Evolutionary conservation across 164 flowering plant genomes (phyloP), one percentile per base, ranked within the genome.

Genomic region (Santalum album): DNA sequence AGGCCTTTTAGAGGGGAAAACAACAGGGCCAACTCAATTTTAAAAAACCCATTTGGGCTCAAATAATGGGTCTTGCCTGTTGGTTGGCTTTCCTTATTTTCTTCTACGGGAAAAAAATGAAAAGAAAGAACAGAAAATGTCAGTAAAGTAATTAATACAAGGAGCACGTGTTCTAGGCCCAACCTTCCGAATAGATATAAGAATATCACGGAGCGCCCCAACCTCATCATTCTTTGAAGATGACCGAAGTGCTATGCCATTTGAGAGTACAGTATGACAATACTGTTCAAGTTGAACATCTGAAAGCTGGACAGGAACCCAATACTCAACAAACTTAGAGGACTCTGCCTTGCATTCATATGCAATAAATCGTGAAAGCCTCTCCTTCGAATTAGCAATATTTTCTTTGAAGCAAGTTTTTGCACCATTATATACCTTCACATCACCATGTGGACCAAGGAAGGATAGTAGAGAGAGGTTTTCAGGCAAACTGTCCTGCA

Each of bases 241-340:
- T 40, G 86, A 79, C 63, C 80, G 57, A 53, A 94, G 96, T 39
- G 67, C 45, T 1, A 57, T 50, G 25, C 72, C 72, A 54, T 87
- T 84, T 7, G 80, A 59, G 49, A 86, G 69, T 34, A 94, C 68
- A 34, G 72, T 73, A 54, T 54, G 63, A 78, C 95, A 90, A 62
- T 94, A 94, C 58, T 75, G 90, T 77, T 94, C 99, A 51, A 94
- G 87, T 65, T 90, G 99, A 49, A 81, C 59, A 65, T 75, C 66
- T 24, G 97, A 86, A 45, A 94, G 66, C 63, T 53, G 70, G 36
- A 71, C 82, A 46, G 99, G 99, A 56, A 90, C 85, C 99, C 96
- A 90, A 48, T 82, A 84, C 70, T 94, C 99, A 4, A 63, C 55
- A 76, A 86, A 82, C 58, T 72, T 79, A 43, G 83, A 76, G 25